Percentiles rank a stretch among this genome's conserved stretches.
Conservation (phyloP, 1,139 yeast genomes). For the Candida dubliniensis region DNA sequence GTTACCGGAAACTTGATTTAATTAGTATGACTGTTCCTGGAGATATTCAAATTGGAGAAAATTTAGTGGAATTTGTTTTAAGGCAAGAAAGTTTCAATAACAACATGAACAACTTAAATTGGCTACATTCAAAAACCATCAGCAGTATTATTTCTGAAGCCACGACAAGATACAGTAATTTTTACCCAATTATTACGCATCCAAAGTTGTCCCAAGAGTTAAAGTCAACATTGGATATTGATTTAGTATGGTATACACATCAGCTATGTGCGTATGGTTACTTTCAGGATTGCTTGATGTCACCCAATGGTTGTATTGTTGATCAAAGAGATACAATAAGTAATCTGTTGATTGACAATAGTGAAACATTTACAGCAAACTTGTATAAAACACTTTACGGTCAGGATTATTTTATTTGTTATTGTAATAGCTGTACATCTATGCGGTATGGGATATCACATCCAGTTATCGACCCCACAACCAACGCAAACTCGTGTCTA, state of each 20-base stretch:
- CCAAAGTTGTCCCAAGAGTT: conserved; percentile 8
- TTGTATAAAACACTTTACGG: conserved; percentile 10
- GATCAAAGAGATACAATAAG: conserved; percentile 14
- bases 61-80: conserved; percentile 30
- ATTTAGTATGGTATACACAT: conserved; percentile 42
- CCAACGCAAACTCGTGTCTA: not conserved
- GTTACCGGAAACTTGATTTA: conserved; percentile 20
- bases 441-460: too few relatives aligned
- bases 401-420: conserved; percentile 15
- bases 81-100: conserved; percentile 32
- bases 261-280: conserved; percentile 29
- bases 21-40: conserved; percentile 20
- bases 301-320: conserved; percentile 11
- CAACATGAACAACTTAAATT: conserved; percentile 30
- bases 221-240: conserved; percentile 41
- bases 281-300: conserved; percentile 19
- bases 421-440: conserved; percentile 14
- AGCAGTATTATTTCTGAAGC: conserved; percentile 21
- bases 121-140: conserved; percentile 26
- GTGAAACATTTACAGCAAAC: conserved; percentile 12
- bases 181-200: conserved; percentile 17
- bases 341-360: conserved; percentile 9
- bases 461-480: too few relatives aligned
- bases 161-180: conserved; percentile 26
- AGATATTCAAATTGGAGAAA: conserved; percentile 22